Base-by-base conservation (phyloP, 805 yeast species). In the Candida vartiovaarae region DNA sequence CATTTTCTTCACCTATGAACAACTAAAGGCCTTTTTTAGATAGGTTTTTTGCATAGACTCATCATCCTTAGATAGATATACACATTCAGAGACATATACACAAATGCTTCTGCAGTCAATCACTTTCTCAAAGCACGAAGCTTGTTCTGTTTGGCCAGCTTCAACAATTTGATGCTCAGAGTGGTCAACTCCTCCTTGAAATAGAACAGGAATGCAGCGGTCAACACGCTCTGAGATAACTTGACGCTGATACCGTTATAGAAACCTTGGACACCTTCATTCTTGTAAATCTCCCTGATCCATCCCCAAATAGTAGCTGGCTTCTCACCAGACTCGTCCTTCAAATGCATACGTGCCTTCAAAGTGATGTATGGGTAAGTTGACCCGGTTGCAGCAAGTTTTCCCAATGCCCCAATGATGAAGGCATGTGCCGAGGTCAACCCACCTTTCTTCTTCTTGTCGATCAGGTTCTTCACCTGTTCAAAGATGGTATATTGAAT, bases 351-450 rank as follows among this genome's bases (percentile, higher is more conserved):
- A 60, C 96, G 82, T 5, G 95, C 72, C 65, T 91, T 86, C 58
- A 90, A 67, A 4, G 97, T 90, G 59, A 89, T 82, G 64, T 88
- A 87, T 4, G 98, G 98, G 63, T 90, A 90, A 0, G 98, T 90
- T 44, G 80, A 73, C 26, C 83, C 72, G 9, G 96, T 90, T n/a
- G 97, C 95, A 45, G 84, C 72, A 51, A 90, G 72, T 66, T 90
- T 90, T 26, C 96, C 95, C 36, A 90, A 61, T 1, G 96, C 96
- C 26, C 98, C 98, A 46, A 89, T 70, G 50, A 84, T 64, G 57
- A 90, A 85, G 4, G 95, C 95, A 64, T 88, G 88, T 30, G 73
- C 52, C 4, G 96, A 78, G 5, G 84, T 75, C 47, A 84, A 20
- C 2, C 45, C 65, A 41, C 80, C 77, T 36, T 78, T 74, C 27